phyloP scores from a whole-genome alignment of 441 rosid species.

The Rhodomyrtus psidioides region DNA sequence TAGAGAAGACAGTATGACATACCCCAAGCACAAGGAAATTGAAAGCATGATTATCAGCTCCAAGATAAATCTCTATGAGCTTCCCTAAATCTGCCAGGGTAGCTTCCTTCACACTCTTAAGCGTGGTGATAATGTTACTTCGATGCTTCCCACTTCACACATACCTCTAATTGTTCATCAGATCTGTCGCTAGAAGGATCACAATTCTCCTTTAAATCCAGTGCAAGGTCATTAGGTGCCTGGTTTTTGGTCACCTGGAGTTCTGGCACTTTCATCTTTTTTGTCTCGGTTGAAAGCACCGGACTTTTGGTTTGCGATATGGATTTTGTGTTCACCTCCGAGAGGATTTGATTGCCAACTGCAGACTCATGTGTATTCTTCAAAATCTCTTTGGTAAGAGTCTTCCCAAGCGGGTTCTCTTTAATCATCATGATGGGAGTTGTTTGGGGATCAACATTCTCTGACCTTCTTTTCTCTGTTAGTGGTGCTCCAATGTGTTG shows the following conservation, averaged over 20 bases:
- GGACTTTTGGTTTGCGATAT: background rate
- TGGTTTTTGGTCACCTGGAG: background rate
- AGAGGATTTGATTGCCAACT: background rate
- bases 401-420: background rate
- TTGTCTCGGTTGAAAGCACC: background rate
- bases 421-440: background rate
- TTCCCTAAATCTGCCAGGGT: slow-evolving; percentile 63
- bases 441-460: slow-evolving; percentile 19
- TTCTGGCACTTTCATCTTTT: background rate
- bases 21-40: slow-evolving; percentile 56
- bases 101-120: slow-evolving; percentile 45
- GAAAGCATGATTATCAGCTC: slow-evolving; percentile 43
- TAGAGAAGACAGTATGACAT: slow-evolving; percentile 2
- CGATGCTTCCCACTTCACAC: slow-evolving; percentile 62
- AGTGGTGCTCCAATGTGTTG: slow-evolving; percentile 42
- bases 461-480: slow-evolving; percentile 15
- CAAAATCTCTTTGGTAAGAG: slow-evolving; percentile 11
- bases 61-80: slow-evolving; percentile 63
- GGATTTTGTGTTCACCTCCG: background rate
- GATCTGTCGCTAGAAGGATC: slow-evolving; percentile 3
- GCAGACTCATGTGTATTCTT: background rate
- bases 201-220: no score
- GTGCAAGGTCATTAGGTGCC: background rate
- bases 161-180: slow-evolving; percentile 34
- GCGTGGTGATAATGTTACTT: slow-evolving; percentile 44